Base-by-base conservation (phyloP, 331 rosid genomes). In the Acacia pycnantha region DNA sequence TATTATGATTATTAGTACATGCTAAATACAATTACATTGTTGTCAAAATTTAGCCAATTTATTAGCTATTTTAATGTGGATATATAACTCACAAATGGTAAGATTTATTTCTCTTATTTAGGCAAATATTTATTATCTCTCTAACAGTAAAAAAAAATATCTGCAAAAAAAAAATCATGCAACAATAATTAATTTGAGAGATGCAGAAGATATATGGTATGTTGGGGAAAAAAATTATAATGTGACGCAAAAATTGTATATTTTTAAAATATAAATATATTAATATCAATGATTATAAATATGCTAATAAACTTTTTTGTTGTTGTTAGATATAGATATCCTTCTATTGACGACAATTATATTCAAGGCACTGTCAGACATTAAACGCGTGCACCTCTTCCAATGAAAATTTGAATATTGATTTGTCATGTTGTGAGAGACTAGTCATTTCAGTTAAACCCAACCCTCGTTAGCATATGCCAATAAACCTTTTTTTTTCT, bases 321-420 rank as follows among this genome's bases (percentile, higher is more conserved):
- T 33, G 5, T 37, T 37, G 6, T 0, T 37, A 5, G 41, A 0
- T 37, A 0, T 37, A 37, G 0, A 1, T 37, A 37, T 37, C 8
- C 8, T 37, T 0, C 0, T 37, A 37, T 37, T 37, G 0, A 0
- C 5, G 1, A 37, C 0, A 37, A 37, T 37, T 1, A 6, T 37
- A 37, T 37, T 37, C 8, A 0, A 37, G 1, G 0, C 0, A 37
- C 1, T 37, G 8, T 37, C 1, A 6, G 0, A 37, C 0, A 37
- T 1, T 37, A 37, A 37, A 37, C 0, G 1, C 6, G 1, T 0
- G 5, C 1, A 37, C 0, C 0, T 37, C 8, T 37, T 0, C 8
- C 1, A 37, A 37, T 0, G 0, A 6, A 5, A 0, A 37, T 37
- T 6, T 0, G 0, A 37, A 6, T 37, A 0, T 37, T 37, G 1